A percentile compares a stretch with the other conserved stretches of the same genome.
These are phyloP conservation scores for Casaregolazyma lundiana DNA, from an alignment of 1,139 yeast species.

Conservation along the genomic window DNA sequence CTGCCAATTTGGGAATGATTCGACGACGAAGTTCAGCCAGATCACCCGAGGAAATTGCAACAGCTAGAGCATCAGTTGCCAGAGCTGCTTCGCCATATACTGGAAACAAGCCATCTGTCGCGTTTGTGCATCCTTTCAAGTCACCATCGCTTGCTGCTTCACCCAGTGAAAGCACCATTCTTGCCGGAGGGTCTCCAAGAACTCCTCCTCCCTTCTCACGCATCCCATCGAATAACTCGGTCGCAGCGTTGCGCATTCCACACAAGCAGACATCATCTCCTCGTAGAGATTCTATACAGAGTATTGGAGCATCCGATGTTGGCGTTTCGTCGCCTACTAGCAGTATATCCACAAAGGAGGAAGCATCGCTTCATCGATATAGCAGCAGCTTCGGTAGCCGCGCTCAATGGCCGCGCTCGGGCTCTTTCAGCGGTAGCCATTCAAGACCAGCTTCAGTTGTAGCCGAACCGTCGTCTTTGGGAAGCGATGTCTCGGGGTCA, in stretches of 20 bases:
- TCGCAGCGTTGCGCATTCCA: conserved; percentile 32
- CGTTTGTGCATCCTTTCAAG: conserved; percentile 34
- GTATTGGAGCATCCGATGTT: conserved; percentile 14
- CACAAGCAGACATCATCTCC: conserved; percentile 15
- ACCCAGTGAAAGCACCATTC: conserved; percentile 21
- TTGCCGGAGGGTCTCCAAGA: conserved; percentile 20
- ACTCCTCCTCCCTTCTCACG: conserved; percentile 24
- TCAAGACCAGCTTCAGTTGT: conserved; percentile 22
- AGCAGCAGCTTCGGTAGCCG: conserved; percentile 33
- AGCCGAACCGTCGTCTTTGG: conserved; percentile 24
- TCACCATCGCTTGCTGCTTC: conserved; percentile 36
- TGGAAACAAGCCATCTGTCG: conserved; percentile 18
- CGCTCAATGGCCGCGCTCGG: conserved; percentile 25
- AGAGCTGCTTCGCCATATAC: conserved; percentile 3
- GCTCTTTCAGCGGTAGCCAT: conserved; percentile 19
- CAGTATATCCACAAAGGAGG: conserved; percentile 19
- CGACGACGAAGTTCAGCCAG: conserved; percentile 1
- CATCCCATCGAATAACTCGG: conserved; percentile 28
- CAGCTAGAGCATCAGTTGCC: conserved; percentile 3
- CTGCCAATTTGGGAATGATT: background rate
- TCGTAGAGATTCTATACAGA: conserved; percentile 8
- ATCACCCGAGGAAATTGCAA: conserved; percentile 2
- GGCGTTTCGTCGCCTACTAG: conserved; percentile 23
- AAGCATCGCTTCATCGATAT: conserved; percentile 23
- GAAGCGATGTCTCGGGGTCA: conserved; percentile 24